A percentile compares a stretch with the other conserved stretches of the same genome.
These are phyloP conservation scores for Bombardia bombarda DNA, from an alignment of 495 filamentous ascomycete genomes.

Conservation along the genomic window DNA sequence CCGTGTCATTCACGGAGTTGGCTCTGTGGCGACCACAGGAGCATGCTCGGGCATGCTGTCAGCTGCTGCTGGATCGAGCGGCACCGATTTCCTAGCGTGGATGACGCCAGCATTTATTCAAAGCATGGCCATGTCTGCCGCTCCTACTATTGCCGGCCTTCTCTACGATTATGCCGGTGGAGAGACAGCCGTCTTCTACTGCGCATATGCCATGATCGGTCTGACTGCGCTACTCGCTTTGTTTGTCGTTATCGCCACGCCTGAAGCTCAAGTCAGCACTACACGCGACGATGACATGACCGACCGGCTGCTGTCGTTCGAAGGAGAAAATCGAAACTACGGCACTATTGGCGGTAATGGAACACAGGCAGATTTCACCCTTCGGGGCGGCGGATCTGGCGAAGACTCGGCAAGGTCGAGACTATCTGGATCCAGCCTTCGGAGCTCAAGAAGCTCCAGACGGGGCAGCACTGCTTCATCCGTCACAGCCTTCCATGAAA, in stretches of 20 bases:
- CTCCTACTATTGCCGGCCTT: constrained; percentile 10
- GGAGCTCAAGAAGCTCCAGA: constrained; percentile 1
- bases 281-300: background rate
- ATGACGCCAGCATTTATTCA: constrained; percentile 17
- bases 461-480: background rate
- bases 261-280: background rate
- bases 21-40: constrained; percentile 12
- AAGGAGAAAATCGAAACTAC: constrained; percentile 5
- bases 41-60: constrained; percentile 13
- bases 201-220: constrained; percentile 15
- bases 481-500: background rate
- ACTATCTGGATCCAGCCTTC: too few relatives aligned
- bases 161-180: constrained; percentile 9
- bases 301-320: background rate
- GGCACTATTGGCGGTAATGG: constrained; percentile 10
- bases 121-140: constrained; percentile 14
- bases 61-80: background rate
- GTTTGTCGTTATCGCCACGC: constrained; percentile 1
- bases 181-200: constrained; percentile 13
- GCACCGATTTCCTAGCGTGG: constrained; percentile 2
- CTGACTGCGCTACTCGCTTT: constrained; percentile 9
- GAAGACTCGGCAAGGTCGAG: constrained; percentile 7
- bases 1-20: constrained; percentile 19
- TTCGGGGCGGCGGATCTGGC: constrained; percentile 1
- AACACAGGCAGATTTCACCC: background rate